These are phyloP conservation scores for Allium cepa DNA, from an alignment of 106 monocot genomes.

Conservation along the genomic window DNA sequence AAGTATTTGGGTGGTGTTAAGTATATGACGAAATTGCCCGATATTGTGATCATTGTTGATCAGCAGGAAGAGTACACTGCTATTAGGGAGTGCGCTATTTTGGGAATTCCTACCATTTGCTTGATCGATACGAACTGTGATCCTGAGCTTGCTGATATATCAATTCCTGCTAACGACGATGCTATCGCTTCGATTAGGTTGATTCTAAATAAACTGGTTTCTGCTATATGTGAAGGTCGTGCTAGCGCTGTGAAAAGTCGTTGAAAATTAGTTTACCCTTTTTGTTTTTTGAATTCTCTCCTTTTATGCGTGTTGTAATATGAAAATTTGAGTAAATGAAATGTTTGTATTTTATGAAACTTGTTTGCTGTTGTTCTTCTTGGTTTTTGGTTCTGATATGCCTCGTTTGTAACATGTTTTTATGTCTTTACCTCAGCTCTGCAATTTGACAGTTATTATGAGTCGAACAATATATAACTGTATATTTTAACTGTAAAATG, in stretches of 20 bases:
- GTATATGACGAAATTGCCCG: background rate
- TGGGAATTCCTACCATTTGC: background rate
- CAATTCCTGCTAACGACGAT: background rate
- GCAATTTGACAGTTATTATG: too few relatives aligned
- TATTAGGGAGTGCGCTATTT: slow-evolving; percentile 2
- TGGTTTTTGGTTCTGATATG: too few relatives aligned
- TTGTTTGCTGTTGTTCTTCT: too few relatives aligned
- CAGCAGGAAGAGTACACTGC: slow-evolving; percentile 8
- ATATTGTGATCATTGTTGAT: slow-evolving; percentile 9
- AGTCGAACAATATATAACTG: too few relatives aligned
- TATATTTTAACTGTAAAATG: too few relatives aligned
- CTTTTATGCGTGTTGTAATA: too few relatives aligned
- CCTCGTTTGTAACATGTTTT: too few relatives aligned
- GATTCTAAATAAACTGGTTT: background rate
- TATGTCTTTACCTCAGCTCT: too few relatives aligned
- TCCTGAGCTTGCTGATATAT: background rate
- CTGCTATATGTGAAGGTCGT: background rate
- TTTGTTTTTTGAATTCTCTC: too few relatives aligned
- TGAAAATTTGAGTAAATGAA: too few relatives aligned
- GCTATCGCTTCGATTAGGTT: background rate
- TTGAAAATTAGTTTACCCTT: background rate
- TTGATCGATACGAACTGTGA: background rate
- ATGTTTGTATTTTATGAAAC: too few relatives aligned
- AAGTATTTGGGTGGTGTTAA: too few relatives aligned
- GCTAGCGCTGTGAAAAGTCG: background rate